These are phyloP conservation scores for Claviceps lovelessii DNA, from an alignment of 2,329 filamentous ascomycete species.

Conservation along the genomic window DNA sequence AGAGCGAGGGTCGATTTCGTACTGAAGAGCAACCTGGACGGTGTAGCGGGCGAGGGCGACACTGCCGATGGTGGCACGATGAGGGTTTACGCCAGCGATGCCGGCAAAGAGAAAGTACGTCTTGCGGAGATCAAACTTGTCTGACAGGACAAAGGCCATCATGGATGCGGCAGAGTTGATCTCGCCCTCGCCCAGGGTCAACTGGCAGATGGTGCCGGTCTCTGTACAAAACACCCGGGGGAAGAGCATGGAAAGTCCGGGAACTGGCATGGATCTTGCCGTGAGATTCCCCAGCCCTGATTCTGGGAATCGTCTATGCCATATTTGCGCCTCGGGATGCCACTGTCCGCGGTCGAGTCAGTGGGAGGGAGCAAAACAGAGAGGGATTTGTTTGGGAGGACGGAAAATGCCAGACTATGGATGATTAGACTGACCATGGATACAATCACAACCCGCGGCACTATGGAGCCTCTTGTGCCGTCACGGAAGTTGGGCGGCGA, in stretches of 20 bases:
- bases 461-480: neutral
- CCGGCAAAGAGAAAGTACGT: slow-evolving; percentile 62
- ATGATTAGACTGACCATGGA: slow-evolving; percentile 36
- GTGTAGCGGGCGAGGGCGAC: slow-evolving; percentile 57
- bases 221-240: slow-evolving; percentile 50
- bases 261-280: slow-evolving; percentile 40
- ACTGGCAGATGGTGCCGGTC: slow-evolving; percentile 49
- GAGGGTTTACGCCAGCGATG: slow-evolving; percentile 62
- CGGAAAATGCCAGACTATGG: too few relatives aligned
- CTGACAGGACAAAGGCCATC: slow-evolving; percentile 46
- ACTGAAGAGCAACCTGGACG: slow-evolving; percentile 61
- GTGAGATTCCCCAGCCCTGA: slow-evolving; percentile 39
- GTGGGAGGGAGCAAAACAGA: too few relatives aligned
- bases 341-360: slow-evolving; percentile 30
- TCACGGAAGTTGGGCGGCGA: neutral
- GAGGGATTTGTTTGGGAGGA: too few relatives aligned
- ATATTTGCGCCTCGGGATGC: slow-evolving; percentile 44
- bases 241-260: slow-evolving; percentile 51
- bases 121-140: slow-evolving; percentile 45
- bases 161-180: slow-evolving; percentile 62
- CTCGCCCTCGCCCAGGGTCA: slow-evolving; percentile 54
- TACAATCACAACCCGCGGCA: slow-evolving; percentile 26
- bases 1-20: slow-evolving; percentile 59
- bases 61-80: slow-evolving; percentile 47
- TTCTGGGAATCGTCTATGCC: slow-evolving; percentile 38